A percentile compares a stretch with the other conserved stretches of the same genome.
Conservation (phyloP, 805 yeast genomes). For the Saccharomycopsis sp. region DNA sequence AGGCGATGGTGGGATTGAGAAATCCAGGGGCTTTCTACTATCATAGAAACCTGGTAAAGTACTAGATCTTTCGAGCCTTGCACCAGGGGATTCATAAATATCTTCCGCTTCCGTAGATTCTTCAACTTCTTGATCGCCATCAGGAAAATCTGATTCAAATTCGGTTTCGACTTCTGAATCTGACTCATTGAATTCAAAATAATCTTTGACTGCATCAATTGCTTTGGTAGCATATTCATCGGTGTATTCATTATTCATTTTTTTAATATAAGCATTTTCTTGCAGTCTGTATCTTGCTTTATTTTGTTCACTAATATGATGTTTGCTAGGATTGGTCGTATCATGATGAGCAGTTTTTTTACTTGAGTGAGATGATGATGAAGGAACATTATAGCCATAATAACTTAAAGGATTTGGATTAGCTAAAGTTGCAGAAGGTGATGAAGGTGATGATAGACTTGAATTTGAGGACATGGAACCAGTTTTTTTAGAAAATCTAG, state of each 20-base stretch:
- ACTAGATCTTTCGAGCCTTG: background rate
- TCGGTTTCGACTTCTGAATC: constrained; percentile 17
- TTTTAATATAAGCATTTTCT: constrained; percentile 55
- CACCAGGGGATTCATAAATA: too few species aligned
- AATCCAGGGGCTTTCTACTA: too few species aligned
- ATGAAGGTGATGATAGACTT: constrained; percentile 4
- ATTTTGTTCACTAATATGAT: constrained; percentile 6
- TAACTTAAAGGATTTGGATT: too few species aligned
- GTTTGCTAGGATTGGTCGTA: background rate
- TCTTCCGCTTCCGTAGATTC: too few species aligned
- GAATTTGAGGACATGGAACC: constrained; percentile 3
- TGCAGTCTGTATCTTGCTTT: constrained; percentile 31
- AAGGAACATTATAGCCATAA: too few species aligned
- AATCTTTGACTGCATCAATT: constrained; percentile 29
- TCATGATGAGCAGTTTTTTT: background rate
- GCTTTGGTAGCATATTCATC: constrained; percentile 71
- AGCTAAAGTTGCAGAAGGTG: constrained; percentile 1
- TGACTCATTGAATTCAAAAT: constrained; percentile 6
- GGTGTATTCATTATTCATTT: constrained; percentile 46
- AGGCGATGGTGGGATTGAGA: too few species aligned
- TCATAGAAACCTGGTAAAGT: background rate
- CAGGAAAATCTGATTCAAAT: background rate
- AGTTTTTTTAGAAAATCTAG: background rate
- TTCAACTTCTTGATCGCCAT: background rate
- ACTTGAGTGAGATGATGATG: background rate